Conservation (phyloP, 208 protist genomes). For the Crithidia fasciculata region DNA sequence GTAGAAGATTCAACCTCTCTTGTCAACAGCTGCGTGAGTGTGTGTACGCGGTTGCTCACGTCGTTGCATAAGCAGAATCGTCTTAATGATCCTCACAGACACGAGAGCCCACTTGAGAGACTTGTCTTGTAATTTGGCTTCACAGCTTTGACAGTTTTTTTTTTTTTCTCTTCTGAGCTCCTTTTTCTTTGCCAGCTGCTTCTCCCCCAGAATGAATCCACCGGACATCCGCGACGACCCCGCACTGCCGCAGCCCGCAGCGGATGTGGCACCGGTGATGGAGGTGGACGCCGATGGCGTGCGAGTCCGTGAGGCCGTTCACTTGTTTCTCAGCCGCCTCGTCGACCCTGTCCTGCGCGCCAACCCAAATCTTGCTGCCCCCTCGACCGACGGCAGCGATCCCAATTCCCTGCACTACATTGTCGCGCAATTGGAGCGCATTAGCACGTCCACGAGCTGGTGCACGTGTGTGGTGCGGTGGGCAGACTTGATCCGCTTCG, state of each 20-base stretch:
- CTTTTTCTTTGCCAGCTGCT: not conserved
- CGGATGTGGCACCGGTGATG: constrained; percentile 49
- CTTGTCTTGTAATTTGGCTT: no score
- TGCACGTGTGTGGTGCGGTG: constrained; percentile 86
- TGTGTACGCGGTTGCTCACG: no score
- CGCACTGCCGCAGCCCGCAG: constrained; percentile 44
- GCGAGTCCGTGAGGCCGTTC: constrained; percentile 74
- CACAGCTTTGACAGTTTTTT: not conserved
- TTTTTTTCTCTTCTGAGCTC: not conserved
- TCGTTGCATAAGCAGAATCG: no score
- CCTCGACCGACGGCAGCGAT: not conserved
- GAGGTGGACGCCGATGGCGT: constrained; percentile 81
- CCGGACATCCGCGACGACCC: constrained; percentile 59
- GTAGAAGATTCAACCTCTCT: no score
- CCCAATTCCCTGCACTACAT: constrained; percentile 55
- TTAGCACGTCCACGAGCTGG: constrained; percentile 80
- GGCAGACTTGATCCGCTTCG: constrained; percentile 70
- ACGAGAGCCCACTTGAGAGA: no score
- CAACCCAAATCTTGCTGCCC: constrained; percentile 17
- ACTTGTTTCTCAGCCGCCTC: constrained; percentile 82
- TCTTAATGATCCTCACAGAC: no score
- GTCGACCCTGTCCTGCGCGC: constrained; percentile 58
- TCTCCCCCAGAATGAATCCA: constrained; percentile 46
- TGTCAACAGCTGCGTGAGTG: not conserved
- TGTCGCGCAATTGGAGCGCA: constrained; percentile 76